Base-by-base conservation (phyloP, 2,329 filamentous ascomycete genomes). In the Didymella glomerata region DNA sequence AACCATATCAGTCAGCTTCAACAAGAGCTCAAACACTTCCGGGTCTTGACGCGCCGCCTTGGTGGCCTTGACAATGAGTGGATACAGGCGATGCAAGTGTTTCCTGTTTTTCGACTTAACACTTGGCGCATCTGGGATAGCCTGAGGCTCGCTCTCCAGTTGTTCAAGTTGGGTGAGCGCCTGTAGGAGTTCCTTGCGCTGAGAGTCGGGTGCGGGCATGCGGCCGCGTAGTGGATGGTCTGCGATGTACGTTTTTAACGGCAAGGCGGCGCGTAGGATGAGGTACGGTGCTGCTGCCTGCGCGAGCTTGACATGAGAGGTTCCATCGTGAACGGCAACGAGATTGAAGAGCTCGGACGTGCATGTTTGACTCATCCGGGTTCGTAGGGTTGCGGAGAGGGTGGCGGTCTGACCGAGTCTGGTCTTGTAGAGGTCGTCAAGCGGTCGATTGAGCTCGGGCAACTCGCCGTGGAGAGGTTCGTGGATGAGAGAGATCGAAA, bases 201-300 rank as follows among this genome's bases (percentile, higher is more conserved):
- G 91, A 9, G 87, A 89, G 5, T 92, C 82, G 0, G 94, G 94
- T 74, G 95, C 91, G 4, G 95, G 95, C 88, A 96, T 95, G 48
- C 88, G 85, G 0, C 95, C 93, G 14, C 95, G 67, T 20, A 99
- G 81, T 0, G 94, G 93, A 72, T 97, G 94, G 75, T 99, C 95
- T 4, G 93, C 91, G 45, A 96, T 88, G 73, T 96, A 98, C 0
- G 89, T 84, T 55, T 92, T 88, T n/a, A 98, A 79, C 0, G 91
- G 88, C 16, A 97, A 81, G 0, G 91, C 92, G 13, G 90, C 88
- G 2, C 95, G 88, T 2, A 97, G 81, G 44, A 98, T 89, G 2
- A 98, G 83, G 69, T 92, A 94, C 0, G 92, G 92, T 0, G 91
- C 89, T 0, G 89, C 86, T 3, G 90, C 90, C 71, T 88, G 85